Percentiles rank a stretch among this genome's conserved stretches.
Evolutionary conservation across 441 rosid genomes (phyloP).

Genomic region (Pelargonium citronellum): DNA sequence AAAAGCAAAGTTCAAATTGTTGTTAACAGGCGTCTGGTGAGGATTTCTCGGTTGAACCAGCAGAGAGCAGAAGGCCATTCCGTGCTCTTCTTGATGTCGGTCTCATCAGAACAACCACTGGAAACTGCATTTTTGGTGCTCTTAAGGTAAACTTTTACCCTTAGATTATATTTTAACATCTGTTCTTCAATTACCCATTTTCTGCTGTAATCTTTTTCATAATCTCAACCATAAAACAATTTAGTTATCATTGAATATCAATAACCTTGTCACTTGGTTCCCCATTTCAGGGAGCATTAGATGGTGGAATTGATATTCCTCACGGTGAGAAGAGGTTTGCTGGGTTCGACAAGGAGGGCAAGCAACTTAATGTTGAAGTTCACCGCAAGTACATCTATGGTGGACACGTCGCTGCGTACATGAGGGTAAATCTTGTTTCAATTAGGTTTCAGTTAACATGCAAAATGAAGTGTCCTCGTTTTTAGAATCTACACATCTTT

Average conservation of each 20-base stretch:
- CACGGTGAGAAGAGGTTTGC: constrained; percentile 94
- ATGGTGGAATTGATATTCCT: constrained; percentile 87
- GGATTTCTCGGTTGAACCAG: constrained; percentile 10
- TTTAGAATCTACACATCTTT: neutral
- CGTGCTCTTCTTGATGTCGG: constrained; percentile 27
- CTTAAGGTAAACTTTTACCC: constrained; percentile 10
- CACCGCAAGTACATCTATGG: constrained; percentile 76
- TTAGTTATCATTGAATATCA: no score
- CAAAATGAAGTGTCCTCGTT: no score
- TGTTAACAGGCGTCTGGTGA: neutral
- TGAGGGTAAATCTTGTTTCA: constrained; percentile 38
- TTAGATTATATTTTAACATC: no score
- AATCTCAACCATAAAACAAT: no score
- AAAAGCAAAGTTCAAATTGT: no score
- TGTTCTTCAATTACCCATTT: no score
- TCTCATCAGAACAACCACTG: constrained; percentile 22
- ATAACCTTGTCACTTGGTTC: neutral
- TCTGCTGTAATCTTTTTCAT: no score
- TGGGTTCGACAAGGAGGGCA: constrained; percentile 64
- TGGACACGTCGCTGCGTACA: constrained; percentile 76
- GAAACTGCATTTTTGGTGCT: constrained; percentile 22
- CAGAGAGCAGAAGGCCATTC: constrained; percentile 19
- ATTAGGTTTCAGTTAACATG: neutral
- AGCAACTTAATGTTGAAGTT: constrained; percentile 72
- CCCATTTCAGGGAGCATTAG: constrained; percentile 62